phyloP scores from a whole-genome alignment of 2,329 filamentous ascomycete species.

The Penicillium rolfsii region DNA sequence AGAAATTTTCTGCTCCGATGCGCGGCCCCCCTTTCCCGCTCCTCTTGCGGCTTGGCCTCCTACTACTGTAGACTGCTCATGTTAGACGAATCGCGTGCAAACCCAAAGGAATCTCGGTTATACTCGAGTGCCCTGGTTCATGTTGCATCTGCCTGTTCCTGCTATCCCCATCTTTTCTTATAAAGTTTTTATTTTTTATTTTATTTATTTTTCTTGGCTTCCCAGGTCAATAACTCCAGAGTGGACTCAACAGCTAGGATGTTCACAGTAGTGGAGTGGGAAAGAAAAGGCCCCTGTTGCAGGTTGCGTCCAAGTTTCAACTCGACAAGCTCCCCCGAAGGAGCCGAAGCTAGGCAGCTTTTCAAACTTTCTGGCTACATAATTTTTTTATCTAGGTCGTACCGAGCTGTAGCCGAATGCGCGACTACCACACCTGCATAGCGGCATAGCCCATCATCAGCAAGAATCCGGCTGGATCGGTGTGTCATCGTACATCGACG shows the following conservation, averaged over 20 bases:
- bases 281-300: background rate
- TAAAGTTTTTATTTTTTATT: background rate
- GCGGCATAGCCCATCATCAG: background rate
- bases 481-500: conserved; percentile 6
- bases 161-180: background rate
- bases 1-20: conserved; percentile 22
- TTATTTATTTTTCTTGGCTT: background rate
- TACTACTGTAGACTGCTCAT: background rate
- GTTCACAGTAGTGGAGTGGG: background rate
- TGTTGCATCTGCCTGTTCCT: conserved; percentile 15
- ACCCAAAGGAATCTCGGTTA: conserved; percentile 14
- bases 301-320: background rate
- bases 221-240: conserved; percentile 3
- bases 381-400: background rate
- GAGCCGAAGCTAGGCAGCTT: conserved; percentile 1
- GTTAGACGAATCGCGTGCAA: background rate
- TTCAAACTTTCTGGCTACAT: background rate
- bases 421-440: conserved; percentile 3
- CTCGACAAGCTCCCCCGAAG: conserved; percentile 1
- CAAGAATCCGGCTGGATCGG: conserved; percentile 2
- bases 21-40: background rate
- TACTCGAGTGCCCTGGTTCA: background rate
- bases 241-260: conserved; percentile 10
- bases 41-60: background rate
- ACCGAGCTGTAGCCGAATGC: conserved; percentile 8